Percentiles rank a stretch among this genome's conserved stretches.
Evolutionary conservation across 2,329 filamentous ascomycete genomes (phyloP).

Genomic region (Botryotinia convoluta): DNA sequence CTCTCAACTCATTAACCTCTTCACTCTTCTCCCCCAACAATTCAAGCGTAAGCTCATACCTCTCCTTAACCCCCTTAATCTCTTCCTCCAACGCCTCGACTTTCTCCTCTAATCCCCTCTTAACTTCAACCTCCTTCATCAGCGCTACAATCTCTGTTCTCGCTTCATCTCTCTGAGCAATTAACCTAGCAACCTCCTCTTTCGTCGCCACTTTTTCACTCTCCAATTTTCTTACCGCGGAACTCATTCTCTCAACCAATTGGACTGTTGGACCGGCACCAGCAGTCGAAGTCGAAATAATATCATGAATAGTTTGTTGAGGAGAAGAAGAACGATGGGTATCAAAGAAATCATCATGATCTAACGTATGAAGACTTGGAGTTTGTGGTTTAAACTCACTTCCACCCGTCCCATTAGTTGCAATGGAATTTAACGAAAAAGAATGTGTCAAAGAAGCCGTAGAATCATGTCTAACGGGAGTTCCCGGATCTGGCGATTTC

Average conservation of each 20-base stretch:
- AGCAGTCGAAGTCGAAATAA: slow-evolving; percentile 84
- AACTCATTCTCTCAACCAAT: slow-evolving; percentile 93
- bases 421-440: slow-evolving; percentile 8
- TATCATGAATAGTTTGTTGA: slow-evolving; percentile 72
- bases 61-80: slow-evolving; percentile 64
- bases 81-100: slow-evolving; percentile 66
- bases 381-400: slow-evolving; percentile 23
- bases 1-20: slow-evolving; percentile 82
- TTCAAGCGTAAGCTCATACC: slow-evolving; percentile 89
- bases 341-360: slow-evolving; percentile 49
- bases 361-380: slow-evolving; percentile 34
- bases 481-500: slow-evolving; percentile 34
- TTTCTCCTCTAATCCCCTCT: slow-evolving; percentile 57
- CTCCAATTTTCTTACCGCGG: slow-evolving; percentile 85
- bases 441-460: slow-evolving; percentile 27
- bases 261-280: slow-evolving; percentile 91
- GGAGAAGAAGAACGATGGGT: slow-evolving; percentile 58
- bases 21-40: slow-evolving; percentile 98
- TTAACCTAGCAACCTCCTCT: slow-evolving; percentile 79
- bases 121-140: slow-evolving; percentile 81
- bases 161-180: slow-evolving; percentile 85
- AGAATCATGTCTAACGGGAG: slow-evolving; percentile 37
- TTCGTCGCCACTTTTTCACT: slow-evolving; percentile 85
- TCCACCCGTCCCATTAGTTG: slow-evolving; percentile 27
- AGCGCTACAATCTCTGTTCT: slow-evolving; percentile 85